Conservation (phyloP, 345 rosid genomes). For the Sonneratia caseolaris region DNA sequence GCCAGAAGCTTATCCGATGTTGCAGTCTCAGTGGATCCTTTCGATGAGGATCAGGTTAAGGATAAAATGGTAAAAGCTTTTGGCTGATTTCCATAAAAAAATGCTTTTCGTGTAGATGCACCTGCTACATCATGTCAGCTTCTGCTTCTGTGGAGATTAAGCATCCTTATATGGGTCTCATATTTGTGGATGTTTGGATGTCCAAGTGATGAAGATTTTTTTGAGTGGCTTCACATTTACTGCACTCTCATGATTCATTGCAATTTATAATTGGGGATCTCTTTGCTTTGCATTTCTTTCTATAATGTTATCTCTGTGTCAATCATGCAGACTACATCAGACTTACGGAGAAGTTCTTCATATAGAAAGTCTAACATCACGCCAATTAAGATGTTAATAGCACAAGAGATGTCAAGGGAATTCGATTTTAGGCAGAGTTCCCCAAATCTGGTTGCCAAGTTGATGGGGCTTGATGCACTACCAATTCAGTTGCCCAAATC, state of each 20-base stretch:
- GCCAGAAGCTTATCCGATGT: constrained; percentile 72
- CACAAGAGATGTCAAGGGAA: constrained; percentile 80
- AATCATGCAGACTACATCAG: constrained; percentile 43
- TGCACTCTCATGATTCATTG: background rate
- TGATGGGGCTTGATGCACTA: constrained; percentile 92
- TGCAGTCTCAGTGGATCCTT: constrained; percentile 33
- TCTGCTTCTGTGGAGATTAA: background rate
- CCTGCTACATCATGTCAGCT: background rate
- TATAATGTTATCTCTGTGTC: background rate
- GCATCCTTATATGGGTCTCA: background rate
- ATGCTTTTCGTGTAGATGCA: background rate
- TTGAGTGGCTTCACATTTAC: background rate
- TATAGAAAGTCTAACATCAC: constrained; percentile 48
- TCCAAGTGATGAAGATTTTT: background rate
- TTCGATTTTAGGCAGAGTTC: constrained; percentile 39
- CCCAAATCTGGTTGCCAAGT: constrained; percentile 81
- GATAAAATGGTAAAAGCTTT: constrained; percentile 47
- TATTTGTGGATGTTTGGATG: background rate
- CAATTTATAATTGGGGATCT: background rate
- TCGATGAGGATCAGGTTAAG: constrained; percentile 45
- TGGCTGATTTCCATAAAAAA: constrained; percentile 7
- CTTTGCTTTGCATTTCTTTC: background rate
- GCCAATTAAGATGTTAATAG: constrained; percentile 77
- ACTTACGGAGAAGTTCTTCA: constrained; percentile 48
- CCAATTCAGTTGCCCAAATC: constrained; percentile 46